Conservation (phyloP, 225 moss, liverwort and hornwort species). For the Pleurozium schreberi region DNA sequence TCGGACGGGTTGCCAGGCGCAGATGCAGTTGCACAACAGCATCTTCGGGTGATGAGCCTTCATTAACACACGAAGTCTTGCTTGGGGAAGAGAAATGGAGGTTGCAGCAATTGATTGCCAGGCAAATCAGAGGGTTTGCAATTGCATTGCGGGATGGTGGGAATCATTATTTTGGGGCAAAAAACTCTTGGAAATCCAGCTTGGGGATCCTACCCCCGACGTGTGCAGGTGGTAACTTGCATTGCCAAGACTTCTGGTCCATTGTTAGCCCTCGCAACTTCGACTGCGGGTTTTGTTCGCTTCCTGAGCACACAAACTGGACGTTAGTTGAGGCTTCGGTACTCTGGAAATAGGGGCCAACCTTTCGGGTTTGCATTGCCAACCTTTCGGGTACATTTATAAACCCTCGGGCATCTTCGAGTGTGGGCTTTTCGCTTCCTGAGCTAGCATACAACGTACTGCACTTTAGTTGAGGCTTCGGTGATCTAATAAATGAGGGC, state of each 20-base stretch:
- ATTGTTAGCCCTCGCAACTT: background rate
- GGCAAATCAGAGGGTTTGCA: background rate
- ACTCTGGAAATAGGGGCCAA: background rate
- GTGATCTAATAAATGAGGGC: background rate
- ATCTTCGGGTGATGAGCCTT: background rate
- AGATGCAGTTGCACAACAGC: slow-evolving; percentile 29
- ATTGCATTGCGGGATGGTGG: background rate
- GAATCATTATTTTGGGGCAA: background rate
- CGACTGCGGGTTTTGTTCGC: background rate
- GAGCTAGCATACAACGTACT: background rate
- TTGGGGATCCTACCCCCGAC: background rate
- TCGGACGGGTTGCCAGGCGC: slow-evolving; percentile 46
- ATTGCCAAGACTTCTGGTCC: background rate
- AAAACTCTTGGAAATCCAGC: background rate
- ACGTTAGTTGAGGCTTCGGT: background rate
- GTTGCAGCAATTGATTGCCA: background rate
- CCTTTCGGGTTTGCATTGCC: background rate
- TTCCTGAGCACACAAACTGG: background rate
- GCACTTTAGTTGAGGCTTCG: background rate
- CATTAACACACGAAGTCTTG: background rate
- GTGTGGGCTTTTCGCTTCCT: background rate
- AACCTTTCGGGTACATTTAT: background rate
- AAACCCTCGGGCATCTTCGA: background rate
- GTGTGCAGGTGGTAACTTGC: background rate
- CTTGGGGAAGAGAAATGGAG: background rate